phyloP scores from a whole-genome alignment of 208 protist species.

The Tritrichomonas foetus region DNA sequence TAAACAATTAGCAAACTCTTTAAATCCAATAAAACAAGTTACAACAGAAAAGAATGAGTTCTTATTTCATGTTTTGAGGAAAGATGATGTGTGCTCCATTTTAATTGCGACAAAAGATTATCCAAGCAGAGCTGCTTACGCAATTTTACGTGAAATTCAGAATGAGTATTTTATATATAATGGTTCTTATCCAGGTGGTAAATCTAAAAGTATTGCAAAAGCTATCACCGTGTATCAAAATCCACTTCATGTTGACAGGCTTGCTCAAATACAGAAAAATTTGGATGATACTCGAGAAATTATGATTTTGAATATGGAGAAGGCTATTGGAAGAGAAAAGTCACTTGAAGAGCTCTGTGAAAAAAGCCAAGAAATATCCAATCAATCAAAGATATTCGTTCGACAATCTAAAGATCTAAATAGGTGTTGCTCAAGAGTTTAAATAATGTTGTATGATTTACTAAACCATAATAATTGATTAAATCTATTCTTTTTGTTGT shows the following conservation, averaged over 20 bases:
- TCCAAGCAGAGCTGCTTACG: neutral
- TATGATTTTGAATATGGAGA: slow-evolving; percentile 10
- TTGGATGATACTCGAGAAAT: neutral
- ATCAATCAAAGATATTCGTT: slow-evolving; percentile 26
- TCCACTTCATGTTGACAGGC: neutral
- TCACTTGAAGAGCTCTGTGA: neutral
- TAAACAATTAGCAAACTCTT: neutral
- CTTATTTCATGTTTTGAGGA: neutral
- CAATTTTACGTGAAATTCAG: neutral
- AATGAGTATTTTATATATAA: neutral
- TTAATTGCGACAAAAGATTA: neutral
- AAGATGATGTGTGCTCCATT: neutral
- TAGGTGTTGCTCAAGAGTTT: neutral
- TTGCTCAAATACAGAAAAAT: neutral
- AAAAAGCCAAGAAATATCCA: neutral
- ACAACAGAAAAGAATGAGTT: neutral
- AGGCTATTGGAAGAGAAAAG: neutral
- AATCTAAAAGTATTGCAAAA: neutral
- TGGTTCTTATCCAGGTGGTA: neutral
- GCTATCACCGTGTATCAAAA: neutral
- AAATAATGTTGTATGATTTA: no score
- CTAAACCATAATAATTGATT: no score
- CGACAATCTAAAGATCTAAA: neutral
- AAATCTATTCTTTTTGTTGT: no score
- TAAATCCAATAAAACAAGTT: neutral